Evolutionary conservation across 1,284 basidiomycete genomes (phyloP).

Genomic region (Boletellus deceptivus): DNA sequence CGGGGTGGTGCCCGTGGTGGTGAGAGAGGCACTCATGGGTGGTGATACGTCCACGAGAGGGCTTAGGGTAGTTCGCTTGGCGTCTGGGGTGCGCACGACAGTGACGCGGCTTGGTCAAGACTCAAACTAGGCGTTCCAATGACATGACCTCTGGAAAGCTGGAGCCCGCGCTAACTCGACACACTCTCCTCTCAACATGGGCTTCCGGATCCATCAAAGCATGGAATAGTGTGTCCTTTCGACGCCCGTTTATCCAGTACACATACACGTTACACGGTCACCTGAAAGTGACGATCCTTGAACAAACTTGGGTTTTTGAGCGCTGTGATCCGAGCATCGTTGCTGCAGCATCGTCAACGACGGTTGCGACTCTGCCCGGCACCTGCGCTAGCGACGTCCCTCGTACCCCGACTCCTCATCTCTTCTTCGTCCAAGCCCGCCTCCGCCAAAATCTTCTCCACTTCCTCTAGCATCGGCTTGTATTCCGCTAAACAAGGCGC

Average conservation of each 20-base stretch:
- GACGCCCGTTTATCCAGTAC: no score
- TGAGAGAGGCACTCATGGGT: constrained; percentile 12
- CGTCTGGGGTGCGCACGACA: no score
- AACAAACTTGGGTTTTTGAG: no score
- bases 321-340: background rate
- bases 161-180: no score
- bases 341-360: constrained; percentile 27
- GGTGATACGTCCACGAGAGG: constrained; percentile 10
- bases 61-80: constrained; percentile 9
- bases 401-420: constrained; percentile 42
- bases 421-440: constrained; percentile 88
- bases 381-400: constrained; percentile 31
- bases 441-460: constrained; percentile 81
- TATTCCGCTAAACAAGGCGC: constrained; percentile 50
- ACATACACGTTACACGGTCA: no score
- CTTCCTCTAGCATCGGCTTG: constrained; percentile 76
- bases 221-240: no score
- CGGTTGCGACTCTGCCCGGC: constrained; percentile 51
- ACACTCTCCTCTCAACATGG: no score
- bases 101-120: no score
- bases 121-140: no score
- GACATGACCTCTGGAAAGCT: no score
- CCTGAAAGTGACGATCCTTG: no score
- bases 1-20: background rate
- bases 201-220: no score